phyloP scores from a whole-genome alignment of 371 early-diverging fungal genomes.

The Mucor sp. region DNA sequence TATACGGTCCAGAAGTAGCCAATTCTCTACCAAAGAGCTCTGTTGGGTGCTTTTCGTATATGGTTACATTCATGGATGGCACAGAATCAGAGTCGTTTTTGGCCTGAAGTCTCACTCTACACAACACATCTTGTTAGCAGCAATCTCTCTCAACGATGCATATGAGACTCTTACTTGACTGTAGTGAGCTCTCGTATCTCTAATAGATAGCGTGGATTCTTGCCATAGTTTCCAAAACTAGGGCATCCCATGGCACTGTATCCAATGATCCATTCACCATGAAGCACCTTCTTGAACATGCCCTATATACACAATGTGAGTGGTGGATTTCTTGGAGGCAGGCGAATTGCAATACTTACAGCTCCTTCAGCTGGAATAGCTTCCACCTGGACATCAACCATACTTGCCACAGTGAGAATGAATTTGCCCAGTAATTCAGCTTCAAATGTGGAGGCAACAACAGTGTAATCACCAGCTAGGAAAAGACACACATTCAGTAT shows the following conservation, averaged over 20 bases:
- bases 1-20: constrained; percentile 75
- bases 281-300: constrained; percentile 70
- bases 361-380: constrained; percentile 81
- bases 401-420: constrained; percentile 64
- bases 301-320: constrained; percentile 40
- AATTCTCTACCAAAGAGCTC: constrained; percentile 63
- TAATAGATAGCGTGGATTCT: constrained; percentile 72
- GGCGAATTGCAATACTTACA: constrained; percentile 43
- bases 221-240: constrained; percentile 60
- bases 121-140: not conserved
- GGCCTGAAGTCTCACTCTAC: constrained; percentile 75
- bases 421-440: constrained; percentile 72
- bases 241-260: constrained; percentile 72
- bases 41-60: constrained; percentile 64
- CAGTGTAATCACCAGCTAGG: constrained; percentile 72
- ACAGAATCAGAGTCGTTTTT: constrained; percentile 57
- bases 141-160: not conserved
- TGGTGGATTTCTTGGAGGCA: not conserved
- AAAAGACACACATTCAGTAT: not conserved
- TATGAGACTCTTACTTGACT: constrained; percentile 49
- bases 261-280: constrained; percentile 68
- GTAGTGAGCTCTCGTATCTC: constrained; percentile 63
- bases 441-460: constrained; percentile 80
- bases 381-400: constrained; percentile 43
- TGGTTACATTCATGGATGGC: constrained; percentile 73